Base-by-base conservation (phyloP, 345 rosid species). In the Pistacia atlantica region DNA sequence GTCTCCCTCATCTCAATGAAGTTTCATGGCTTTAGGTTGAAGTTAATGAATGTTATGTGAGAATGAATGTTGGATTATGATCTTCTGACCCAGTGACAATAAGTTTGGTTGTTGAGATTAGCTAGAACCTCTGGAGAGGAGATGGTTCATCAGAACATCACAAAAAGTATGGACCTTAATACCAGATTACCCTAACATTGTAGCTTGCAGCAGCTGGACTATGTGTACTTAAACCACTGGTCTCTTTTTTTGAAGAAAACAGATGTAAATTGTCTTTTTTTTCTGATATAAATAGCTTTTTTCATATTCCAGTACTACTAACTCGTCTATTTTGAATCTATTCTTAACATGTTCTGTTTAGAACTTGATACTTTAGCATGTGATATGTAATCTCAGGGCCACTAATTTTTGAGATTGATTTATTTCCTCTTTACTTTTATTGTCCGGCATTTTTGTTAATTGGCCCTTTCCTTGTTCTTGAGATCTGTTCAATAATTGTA, bases 41-140 rank as follows among this genome's bases (percentile, higher is more conserved):
- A 48, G 45, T 31, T 51, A 42, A 14, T 6, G 48, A 12, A 22
- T 4, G 60, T 51, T 4, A 31, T 54, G 9, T 65, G 2, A 37
- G 51, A 65, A 18, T 65, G 52, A 65, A 37, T 65, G 28, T 28
- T 22, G n/a, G 69, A 65, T 65, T 65, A 12, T 52, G 48, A 69
- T 69, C 58, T 31, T 4, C 55, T 22, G 16, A 4, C 57, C 28
- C 3, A 0, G 1, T 4, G 67, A 14, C 28, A 46, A 9, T 33
- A 18, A 20, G 46, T 46, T 59, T 48, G 45, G 28, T 31, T 1
- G 45, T 70, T 35, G 31, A 46, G 71, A 46, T 60, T 28, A 46
- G 18, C 57, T 45, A 72, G 67, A 60, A 14, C 11, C 55, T 8
- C 1, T 1, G 11, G 37, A 11, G 18, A 58, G 11, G 2, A n/a